phyloP scores from a whole-genome alignment of 2,329 filamentous ascomycete species.

The Fusarium zealandicum region DNA sequence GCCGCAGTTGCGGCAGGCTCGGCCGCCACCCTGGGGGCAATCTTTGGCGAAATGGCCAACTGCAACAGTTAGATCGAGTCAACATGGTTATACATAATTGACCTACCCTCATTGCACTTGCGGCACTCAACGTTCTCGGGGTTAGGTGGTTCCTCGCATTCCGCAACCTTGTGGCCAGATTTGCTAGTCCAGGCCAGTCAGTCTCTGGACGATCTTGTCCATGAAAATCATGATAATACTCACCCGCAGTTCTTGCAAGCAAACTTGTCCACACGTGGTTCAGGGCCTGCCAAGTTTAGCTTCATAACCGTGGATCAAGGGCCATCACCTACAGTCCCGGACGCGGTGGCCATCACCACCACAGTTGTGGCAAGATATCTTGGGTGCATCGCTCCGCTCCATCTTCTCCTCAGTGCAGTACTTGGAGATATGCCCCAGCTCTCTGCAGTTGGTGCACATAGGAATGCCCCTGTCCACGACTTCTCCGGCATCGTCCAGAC shows the following conservation, averaged over 20 bases:
- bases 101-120: constrained; percentile 68
- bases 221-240: constrained; percentile 12
- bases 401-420: constrained; percentile 64
- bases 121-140: constrained; percentile 70
- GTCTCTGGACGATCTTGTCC: constrained; percentile 6
- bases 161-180: constrained; percentile 57
- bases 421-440: constrained; percentile 69
- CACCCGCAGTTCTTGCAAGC: constrained; percentile 74
- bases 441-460: constrained; percentile 69
- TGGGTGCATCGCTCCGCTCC: constrained; percentile 54
- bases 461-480: constrained; percentile 65
- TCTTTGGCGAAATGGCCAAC: constrained; percentile 69
- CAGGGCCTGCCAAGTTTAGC: constrained; percentile 53
- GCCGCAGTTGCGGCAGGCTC: constrained; percentile 69
- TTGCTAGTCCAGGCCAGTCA: constrained; percentile 46
- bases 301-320: not conserved
- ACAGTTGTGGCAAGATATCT: constrained; percentile 72
- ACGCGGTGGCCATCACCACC: constrained; percentile 68
- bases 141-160: constrained; percentile 67
- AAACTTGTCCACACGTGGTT: constrained; percentile 68
- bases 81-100: not conserved
- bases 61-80: constrained; percentile 40
- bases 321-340: constrained; percentile 68
- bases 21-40: constrained; percentile 67
- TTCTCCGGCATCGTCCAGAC: constrained; percentile 72